Conservation (phyloP, 495 filamentous ascomycete genomes). For the Oidiodendron maius region DNA sequence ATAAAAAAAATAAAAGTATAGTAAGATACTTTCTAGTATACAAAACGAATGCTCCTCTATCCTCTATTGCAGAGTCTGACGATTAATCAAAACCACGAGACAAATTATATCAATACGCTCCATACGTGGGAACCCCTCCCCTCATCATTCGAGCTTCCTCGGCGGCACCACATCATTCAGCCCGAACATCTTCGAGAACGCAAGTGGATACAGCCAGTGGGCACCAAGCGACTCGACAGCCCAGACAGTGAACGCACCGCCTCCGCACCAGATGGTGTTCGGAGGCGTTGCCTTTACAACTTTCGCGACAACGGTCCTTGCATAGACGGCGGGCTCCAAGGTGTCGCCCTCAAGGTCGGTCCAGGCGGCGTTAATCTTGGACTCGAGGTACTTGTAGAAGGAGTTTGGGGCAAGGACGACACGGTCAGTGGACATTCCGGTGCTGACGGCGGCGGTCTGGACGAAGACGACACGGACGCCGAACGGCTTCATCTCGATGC, state of each 20-base stretch:
- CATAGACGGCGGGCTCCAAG: constrained; percentile 7
- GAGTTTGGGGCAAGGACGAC: constrained; percentile 1
- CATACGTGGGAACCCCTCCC: too few species aligned
- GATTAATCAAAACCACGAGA: too few species aligned
- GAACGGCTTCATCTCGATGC: constrained; percentile 47
- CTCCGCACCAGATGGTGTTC: constrained; percentile 6
- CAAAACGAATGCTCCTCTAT: too few species aligned
- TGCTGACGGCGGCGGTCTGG: constrained; percentile 14
- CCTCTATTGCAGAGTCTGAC: too few species aligned
- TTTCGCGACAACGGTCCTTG: constrained; percentile 6
- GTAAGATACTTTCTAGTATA: too few species aligned
- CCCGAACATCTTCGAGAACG: constrained; percentile 11
- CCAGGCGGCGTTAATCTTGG: constrained; percentile 9
- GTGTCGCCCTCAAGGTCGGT: constrained; percentile 3
- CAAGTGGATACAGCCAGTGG: constrained; percentile 6
- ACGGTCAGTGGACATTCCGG: constrained; percentile 4
- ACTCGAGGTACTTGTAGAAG: constrained; percentile 7
- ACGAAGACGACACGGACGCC: constrained; percentile 34
- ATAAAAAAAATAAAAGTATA: too few species aligned
- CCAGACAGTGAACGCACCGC: constrained; percentile 9
- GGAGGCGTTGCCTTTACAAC: constrained; percentile 8
- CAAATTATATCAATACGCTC: too few species aligned
- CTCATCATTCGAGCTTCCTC: too few species aligned
- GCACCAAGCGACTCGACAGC: constrained; percentile 6
- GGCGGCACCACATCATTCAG: constrained; percentile 1